A percentile compares a stretch with the other conserved stretches of the same genome.
phyloP scores from a whole-genome alignment of 257 asterid species.

The Lycium ferocissimum region DNA sequence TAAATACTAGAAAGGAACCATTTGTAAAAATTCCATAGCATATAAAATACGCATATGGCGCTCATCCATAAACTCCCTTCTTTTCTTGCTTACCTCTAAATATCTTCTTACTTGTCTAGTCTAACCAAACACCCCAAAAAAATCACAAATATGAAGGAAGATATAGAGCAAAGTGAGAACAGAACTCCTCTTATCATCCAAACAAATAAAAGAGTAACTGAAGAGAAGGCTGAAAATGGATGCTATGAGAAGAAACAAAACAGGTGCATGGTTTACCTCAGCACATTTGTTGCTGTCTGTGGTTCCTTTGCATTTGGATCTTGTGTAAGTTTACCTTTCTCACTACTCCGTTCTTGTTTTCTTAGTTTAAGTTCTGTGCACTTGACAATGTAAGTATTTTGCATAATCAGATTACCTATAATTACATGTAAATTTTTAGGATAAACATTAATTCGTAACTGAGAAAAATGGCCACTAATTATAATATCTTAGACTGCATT shows the following conservation, averaged over 20 bases:
- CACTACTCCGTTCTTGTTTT: background rate
- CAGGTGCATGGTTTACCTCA: conserved; percentile 77
- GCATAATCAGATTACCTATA: too few species aligned
- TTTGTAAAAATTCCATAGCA: background rate
- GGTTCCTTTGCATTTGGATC: conserved; percentile 90
- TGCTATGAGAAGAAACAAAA: conserved; percentile 47
- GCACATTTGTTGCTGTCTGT: conserved; percentile 82
- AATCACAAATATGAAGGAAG: conserved; percentile 46
- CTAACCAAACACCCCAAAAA: background rate
- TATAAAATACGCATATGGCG: conserved; percentile 3
- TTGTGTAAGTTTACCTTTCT: conserved; percentile 57
- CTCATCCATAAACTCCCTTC: background rate
- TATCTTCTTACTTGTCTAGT: too few species aligned
- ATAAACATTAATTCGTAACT: background rate
- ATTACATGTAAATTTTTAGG: background rate
- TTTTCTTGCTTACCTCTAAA: conserved; percentile 7
- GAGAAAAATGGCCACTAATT: background rate
- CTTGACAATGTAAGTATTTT: background rate
- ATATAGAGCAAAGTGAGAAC: conserved; percentile 48
- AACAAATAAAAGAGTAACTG: conserved; percentile 37
- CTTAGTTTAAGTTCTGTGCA: background rate
- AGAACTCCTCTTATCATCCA: conserved; percentile 55
- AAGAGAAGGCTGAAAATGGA: conserved; percentile 29
- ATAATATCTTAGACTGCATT: too few species aligned
- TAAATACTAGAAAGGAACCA: background rate